Percentiles rank a stretch among this genome's conserved stretches.
These are phyloP conservation scores for Yarrowia sp. DNA, from an alignment of 805 yeast genomes.

Conservation along the genomic window DNA sequence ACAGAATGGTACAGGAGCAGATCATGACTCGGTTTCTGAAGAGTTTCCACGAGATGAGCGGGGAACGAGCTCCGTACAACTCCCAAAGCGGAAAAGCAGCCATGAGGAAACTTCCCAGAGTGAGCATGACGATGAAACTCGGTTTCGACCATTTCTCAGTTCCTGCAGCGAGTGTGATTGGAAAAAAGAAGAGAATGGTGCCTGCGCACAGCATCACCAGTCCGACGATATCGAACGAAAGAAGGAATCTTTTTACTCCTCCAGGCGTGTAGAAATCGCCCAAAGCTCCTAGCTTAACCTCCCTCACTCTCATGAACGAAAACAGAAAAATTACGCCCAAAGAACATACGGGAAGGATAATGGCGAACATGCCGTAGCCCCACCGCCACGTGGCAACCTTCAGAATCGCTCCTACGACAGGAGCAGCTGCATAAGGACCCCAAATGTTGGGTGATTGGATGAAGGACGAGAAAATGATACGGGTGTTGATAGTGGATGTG, in stretches of 20 bases:
- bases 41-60: constrained; percentile 21
- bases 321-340: background rate
- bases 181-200: constrained; percentile 16
- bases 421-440: constrained; percentile 22
- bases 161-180: constrained; percentile 33
- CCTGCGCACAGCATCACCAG: constrained; percentile 3
- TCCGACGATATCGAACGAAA: constrained; percentile 7
- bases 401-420: constrained; percentile 41
- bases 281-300: background rate
- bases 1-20: constrained; percentile 2
- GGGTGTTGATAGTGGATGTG: constrained; percentile 11
- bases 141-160: constrained; percentile 18
- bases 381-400: constrained; percentile 58
- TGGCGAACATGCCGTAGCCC: constrained; percentile 59
- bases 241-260: constrained; percentile 1
- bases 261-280: constrained; percentile 17
- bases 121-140: constrained; percentile 17
- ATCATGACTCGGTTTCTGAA: constrained; percentile 25
- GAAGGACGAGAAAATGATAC: constrained; percentile 12
- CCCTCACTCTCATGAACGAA: constrained; percentile 10
- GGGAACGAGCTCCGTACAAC: constrained; percentile 9
- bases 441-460: constrained; percentile 28
- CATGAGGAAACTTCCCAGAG: constrained; percentile 7
- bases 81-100: constrained; percentile 11
- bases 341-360: constrained; percentile 51